Evolutionary conservation across 2,329 filamentous ascomycete species (phyloP), one percentile per base, ranked within the genome.

Genomic region (Neospermospora avenae): DNA sequence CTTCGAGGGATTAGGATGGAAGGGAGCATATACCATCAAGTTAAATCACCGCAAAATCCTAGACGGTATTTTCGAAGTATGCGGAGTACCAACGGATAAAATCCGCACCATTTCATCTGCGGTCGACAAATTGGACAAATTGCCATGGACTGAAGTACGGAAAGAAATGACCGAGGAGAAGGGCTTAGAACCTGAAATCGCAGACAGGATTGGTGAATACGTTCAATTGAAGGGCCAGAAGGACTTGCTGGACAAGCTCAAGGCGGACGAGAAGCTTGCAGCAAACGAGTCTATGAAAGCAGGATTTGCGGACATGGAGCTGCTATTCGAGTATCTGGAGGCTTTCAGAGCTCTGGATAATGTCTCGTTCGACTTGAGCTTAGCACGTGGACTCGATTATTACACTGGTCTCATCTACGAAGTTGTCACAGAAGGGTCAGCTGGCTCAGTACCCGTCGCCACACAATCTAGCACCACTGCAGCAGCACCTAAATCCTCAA

Each of bases 91-190:
- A 1, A 78, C 84, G 60, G 89, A 96, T 59, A 93, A 96, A 80
- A 90, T 96, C 67, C 85, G 93, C 58, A 85, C 89, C 31, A 97
- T 97, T 71, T 95, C 89, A 41, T 95, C 90, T 24, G 93, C 93
- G 1, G 93, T 98, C 49, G 93, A 98, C 78, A 98, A 98, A 80
- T 80, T 98, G 57, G 93, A 97, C 76, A 98, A 98, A 78, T 79
- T 88, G 71, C 89, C 92, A 1, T 97, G 93, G 93, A 83, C 83
- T 34, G 92, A 96, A 65, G 93, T 97, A 56, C 86, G 88, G 74
- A 89, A 89, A 74, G 93, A 97, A 74, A 97, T 97, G 93, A 88
- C 90, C 0, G 90, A 93, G 67, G 90, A 96, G 65, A 97, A 97
- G 78, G 92, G 91, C 0, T 80, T 98, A 1, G 83, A 85, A 44